These are phyloP conservation scores for Sclerotinia glacialis DNA, from an alignment of 2,329 filamentous ascomycete genomes.

Conservation along the genomic window DNA sequence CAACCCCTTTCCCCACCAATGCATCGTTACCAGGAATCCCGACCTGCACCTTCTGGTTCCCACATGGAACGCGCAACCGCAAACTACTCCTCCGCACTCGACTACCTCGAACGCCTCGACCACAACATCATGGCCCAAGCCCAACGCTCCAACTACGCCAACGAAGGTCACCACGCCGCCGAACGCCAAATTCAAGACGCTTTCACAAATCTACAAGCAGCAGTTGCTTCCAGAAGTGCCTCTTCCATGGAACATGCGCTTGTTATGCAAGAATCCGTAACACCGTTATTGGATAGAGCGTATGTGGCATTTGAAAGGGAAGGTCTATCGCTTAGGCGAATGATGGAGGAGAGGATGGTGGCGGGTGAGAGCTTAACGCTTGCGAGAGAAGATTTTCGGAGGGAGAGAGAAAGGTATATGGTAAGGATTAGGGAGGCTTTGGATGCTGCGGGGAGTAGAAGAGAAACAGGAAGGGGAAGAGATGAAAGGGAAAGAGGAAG, in stretches of 20 bases:
- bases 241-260: neutral
- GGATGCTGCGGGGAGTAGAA: neutral
- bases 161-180: neutral
- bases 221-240: neutral
- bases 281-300: neutral
- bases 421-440: neutral
- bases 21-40: neutral
- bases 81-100: neutral
- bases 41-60: no score
- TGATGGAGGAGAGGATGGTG: neutral
- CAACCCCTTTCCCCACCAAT: neutral
- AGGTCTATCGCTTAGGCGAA: neutral
- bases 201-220: neutral
- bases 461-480: rapidly evolving
- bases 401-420: neutral
- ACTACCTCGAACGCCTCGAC: neutral
- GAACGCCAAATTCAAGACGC: neutral
- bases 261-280: neutral
- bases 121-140: neutral
- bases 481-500: rapidly evolving
- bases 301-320: neutral
- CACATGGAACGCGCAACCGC: no score
- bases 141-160: neutral
- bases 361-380: neutral
- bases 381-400: neutral